Evolutionary conservation across 148 eudicot genomes (phyloP).

Genomic region (Simmondsia chinensis): DNA sequence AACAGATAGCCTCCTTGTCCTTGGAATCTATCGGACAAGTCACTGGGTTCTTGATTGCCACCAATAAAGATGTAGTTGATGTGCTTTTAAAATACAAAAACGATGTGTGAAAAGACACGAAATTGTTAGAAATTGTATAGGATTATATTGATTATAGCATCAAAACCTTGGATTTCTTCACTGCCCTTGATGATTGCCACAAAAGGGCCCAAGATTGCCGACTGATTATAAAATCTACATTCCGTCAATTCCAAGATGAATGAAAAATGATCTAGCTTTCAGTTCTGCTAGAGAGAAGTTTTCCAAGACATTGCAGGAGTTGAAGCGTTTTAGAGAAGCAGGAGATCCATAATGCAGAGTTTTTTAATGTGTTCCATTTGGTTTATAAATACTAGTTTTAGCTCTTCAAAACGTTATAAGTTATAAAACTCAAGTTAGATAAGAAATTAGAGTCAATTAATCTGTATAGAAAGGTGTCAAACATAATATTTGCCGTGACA

Average conservation of each 20-base stretch:
- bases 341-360: conserved; percentile 38
- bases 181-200: conserved; percentile 27
- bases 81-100: conserved; percentile 26
- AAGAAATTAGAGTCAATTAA: conserved; percentile 24
- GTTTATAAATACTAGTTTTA: conserved; percentile 20
- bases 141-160: conserved; percentile 36
- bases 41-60: conserved; percentile 28
- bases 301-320: conserved; percentile 24
- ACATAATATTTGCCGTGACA: conserved; percentile 27
- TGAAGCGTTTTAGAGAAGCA: conserved; percentile 20
- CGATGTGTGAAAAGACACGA: conserved; percentile 37
- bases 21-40: conserved; percentile 32
- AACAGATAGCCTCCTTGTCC: too few species aligned
- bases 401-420: conserved; percentile 28
- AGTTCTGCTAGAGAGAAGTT: not conserved
- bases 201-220: conserved; percentile 25
- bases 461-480: conserved; percentile 34
- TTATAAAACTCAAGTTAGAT: conserved; percentile 29
- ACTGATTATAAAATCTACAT: conserved; percentile 18
- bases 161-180: conserved; percentile 27
- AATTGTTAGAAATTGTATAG: conserved; percentile 32
- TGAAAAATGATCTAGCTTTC: not conserved
- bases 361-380: conserved; percentile 21
- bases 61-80: conserved; percentile 35
- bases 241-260: conserved; percentile 29